phyloP scores from a whole-genome alignment of 352 stramenopile genomes.

The Phytophthora sp. region DNA sequence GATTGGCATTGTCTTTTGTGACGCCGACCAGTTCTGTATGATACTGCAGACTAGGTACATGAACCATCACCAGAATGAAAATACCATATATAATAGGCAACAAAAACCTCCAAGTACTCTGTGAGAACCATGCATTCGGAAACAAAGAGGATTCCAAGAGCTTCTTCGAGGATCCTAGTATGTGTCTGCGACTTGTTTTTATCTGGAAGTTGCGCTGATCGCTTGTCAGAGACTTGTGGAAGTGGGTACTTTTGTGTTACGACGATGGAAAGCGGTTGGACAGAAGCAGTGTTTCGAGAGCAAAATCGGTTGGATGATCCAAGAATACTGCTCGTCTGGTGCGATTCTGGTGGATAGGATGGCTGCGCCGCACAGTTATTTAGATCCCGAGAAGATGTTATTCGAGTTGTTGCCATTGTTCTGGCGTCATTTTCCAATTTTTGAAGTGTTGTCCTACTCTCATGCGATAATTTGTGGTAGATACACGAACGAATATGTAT shows the following conservation, averaged over 20 bases:
- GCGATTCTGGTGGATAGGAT: too few species aligned
- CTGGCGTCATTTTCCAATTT: not conserved
- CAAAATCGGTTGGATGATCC: too few species aligned
- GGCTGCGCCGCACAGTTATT: too few species aligned
- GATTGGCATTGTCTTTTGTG: not conserved
- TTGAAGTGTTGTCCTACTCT: not conserved
- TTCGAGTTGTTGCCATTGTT: not conserved
- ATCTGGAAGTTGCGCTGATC: not conserved
- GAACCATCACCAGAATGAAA: slow-evolving; percentile 6
- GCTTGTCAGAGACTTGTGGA: not conserved
- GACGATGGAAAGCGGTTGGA: too few species aligned
- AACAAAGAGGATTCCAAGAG: slow-evolving; percentile 15
- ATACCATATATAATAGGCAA: slow-evolving; percentile 25
- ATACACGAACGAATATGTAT: slow-evolving; percentile 23
- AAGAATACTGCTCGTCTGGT: too few species aligned
- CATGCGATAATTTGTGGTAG: slow-evolving; percentile 1
- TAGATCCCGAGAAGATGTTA: not conserved
- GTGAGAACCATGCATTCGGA: slow-evolving; percentile 30
- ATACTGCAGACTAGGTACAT: slow-evolving; percentile 26
- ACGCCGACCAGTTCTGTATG: slow-evolving; percentile 24
- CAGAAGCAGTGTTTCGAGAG: too few species aligned
- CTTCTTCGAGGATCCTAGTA: not conserved
- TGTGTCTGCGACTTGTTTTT: not conserved
- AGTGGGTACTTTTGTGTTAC: too few species aligned
- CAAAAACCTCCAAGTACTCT: slow-evolving; percentile 35